These are phyloP conservation scores for Vanrija sp. DNA, from an alignment of 1,284 basidiomycete genomes.

Conservation along the genomic window DNA sequence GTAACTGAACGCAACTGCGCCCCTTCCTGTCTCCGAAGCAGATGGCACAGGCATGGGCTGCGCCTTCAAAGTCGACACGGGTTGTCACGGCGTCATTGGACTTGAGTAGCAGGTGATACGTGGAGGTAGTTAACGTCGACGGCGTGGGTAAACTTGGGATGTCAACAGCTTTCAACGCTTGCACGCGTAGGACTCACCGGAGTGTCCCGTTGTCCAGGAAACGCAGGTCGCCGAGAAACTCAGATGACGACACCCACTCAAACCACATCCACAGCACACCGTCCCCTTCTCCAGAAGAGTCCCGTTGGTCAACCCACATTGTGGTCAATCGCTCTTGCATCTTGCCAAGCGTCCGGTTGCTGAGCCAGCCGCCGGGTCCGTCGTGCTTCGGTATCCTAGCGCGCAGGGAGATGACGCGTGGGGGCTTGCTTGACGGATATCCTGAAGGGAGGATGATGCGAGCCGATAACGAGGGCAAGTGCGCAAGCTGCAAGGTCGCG, in stretches of 20 bases:
- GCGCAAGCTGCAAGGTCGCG: conserved; percentile 15
- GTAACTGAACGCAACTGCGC: conserved; percentile 35
- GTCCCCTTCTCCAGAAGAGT: conserved; percentile 3
- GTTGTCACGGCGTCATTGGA: conserved; percentile 28
- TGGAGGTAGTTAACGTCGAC: conserved; percentile 21
- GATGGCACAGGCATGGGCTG: conserved; percentile 44
- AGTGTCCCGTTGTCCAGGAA: conserved; percentile 13
- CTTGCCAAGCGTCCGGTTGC: not conserved
- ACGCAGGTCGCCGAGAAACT: conserved; percentile 27
- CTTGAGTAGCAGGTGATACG: conserved; percentile 35
- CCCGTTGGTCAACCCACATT: conserved; percentile 9
- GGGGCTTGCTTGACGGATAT: conserved; percentile 27
- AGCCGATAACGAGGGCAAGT: conserved; percentile 33
- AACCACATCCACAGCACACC: conserved; percentile 42
- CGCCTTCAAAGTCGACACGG: conserved; percentile 34
- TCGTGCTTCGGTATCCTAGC: conserved; percentile 13
- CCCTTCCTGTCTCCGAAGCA: conserved; percentile 47
- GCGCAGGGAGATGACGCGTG: conserved; percentile 16
- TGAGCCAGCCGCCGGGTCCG: conserved; percentile 20
- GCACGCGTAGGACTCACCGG: conserved; percentile 13
- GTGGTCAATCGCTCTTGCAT: conserved; percentile 9
- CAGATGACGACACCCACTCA: conserved; percentile 40
- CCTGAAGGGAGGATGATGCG: conserved; percentile 21
- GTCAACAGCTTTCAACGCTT: not conserved
- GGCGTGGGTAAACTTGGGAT: conserved; percentile 2